Percentiles rank a stretch among this genome's conserved stretches.
These are phyloP conservation scores for Boletus albobrunnescens DNA, from an alignment of 1,284 basidiomycete genomes.

Conservation along the genomic window DNA sequence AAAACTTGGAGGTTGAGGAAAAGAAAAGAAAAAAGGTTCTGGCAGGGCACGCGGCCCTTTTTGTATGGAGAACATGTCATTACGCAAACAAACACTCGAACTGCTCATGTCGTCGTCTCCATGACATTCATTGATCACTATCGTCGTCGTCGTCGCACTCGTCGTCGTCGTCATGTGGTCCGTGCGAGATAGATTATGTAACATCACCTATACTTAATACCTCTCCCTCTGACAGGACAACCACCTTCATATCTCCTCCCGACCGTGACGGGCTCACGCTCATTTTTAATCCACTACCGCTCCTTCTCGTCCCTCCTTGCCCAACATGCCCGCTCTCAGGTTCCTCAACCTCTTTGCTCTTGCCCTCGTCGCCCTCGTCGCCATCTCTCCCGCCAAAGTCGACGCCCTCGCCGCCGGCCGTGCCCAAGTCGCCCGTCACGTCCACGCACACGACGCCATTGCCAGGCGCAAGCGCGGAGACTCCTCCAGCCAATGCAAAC, in stretches of 20 bases:
- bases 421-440: constrained; percentile 37
- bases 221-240: neutral
- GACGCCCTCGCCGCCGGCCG: constrained; percentile 50
- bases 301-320: constrained; percentile 1
- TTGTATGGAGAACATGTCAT: constrained; percentile 21
- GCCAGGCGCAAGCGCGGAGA: constrained; percentile 49
- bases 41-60: constrained; percentile 22
- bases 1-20: constrained; percentile 75
- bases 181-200: constrained; percentile 6
- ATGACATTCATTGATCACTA: constrained; percentile 8
- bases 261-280: constrained; percentile 18
- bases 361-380: constrained; percentile 54
- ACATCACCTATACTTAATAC: neutral
- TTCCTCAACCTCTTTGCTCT: constrained; percentile 55
- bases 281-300: constrained; percentile 14
- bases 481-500: constrained; percentile 49
- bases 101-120: constrained; percentile 14
- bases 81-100: constrained; percentile 29
- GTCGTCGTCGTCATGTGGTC: constrained; percentile 1
- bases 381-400: constrained; percentile 45
- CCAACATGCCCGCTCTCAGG: constrained; percentile 49
- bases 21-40: constrained; percentile 43
- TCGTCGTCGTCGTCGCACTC: neutral
- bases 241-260: neutral
- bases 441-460: constrained; percentile 41